Conservation (phyloP, 192 early-diverging fungal genomes). For the Backusella macrospora region DNA sequence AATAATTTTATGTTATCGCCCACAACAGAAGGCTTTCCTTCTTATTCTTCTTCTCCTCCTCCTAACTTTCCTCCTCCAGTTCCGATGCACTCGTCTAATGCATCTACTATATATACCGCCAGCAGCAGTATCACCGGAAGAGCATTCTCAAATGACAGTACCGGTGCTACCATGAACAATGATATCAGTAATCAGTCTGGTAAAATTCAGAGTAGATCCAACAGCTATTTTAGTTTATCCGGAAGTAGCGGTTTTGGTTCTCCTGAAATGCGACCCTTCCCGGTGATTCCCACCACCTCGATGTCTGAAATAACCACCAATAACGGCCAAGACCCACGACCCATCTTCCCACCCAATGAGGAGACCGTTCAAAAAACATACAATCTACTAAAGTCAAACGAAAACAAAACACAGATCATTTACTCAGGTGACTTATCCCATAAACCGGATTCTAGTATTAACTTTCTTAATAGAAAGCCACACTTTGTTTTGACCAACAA, state of each 20-base stretch:
- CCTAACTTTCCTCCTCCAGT: not conserved
- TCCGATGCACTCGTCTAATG: not conserved
- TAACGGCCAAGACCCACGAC: not conserved
- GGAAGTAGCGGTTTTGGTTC: not conserved
- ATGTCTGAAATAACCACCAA: not conserved
- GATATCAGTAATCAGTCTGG: not conserved
- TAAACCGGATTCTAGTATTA: not conserved
- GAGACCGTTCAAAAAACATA: not conserved
- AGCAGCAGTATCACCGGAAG: not conserved
- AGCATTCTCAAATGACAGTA: not conserved
- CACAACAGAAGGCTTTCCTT: not conserved
- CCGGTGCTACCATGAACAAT: not conserved
- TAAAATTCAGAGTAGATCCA: not conserved
- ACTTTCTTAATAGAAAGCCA: conserved; percentile 20
- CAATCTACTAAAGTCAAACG: not conserved
- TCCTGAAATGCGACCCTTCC: not conserved
- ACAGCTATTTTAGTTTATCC: not conserved
- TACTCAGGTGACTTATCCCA: conserved; percentile 28
- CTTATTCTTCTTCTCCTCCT: not conserved
- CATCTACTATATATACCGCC: not conserved
- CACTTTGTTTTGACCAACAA: conserved; percentile 39
- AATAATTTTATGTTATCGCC: not conserved
- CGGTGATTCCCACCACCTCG: not conserved
- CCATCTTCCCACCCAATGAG: not conserved
- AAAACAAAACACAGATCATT: conserved; percentile 14